A percentile compares a stretch with the other conserved stretches of the same genome.
phyloP scores from a whole-genome alignment of 805 yeast genomes.

The Blastobotrys chiropterorum region DNA sequence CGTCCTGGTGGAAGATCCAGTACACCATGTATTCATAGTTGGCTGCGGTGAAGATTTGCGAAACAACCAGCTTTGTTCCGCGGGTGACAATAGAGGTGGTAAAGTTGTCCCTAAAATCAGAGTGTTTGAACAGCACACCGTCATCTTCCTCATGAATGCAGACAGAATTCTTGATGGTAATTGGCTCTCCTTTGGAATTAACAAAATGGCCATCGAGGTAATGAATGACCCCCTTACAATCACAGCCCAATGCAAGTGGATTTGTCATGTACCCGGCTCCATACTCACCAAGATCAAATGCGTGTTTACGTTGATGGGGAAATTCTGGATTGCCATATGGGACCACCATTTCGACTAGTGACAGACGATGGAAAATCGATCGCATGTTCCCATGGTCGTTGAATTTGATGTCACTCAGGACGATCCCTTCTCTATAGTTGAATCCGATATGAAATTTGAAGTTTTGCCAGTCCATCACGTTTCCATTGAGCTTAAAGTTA shows the following conservation, averaged over 20 bases:
- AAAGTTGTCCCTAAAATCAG: slow-evolving; percentile 77
- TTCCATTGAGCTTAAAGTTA: slow-evolving; percentile 64
- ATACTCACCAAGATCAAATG: slow-evolving; percentile 80
- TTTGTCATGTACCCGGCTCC: slow-evolving; percentile 86
- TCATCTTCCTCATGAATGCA: slow-evolving; percentile 87
- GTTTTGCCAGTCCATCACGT: slow-evolving; percentile 71
- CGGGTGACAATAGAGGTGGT: slow-evolving; percentile 69
- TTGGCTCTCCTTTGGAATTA: slow-evolving; percentile 60
- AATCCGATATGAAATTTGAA: slow-evolving; percentile 74
- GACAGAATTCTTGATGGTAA: slow-evolving; percentile 67
- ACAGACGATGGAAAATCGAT: slow-evolving; percentile 72
- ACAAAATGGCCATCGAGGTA: slow-evolving; percentile 75
- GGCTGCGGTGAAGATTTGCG: slow-evolving; percentile 82
- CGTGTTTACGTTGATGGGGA: slow-evolving; percentile 82
- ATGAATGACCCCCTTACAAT: slow-evolving; percentile 81
- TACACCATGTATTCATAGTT: slow-evolving; percentile 81
- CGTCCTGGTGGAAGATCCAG: slow-evolving; percentile 81
- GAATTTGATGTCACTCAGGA: slow-evolving; percentile 63
- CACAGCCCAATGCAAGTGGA: slow-evolving; percentile 73
- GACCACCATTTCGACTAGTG: slow-evolving; percentile 77
- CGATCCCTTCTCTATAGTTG: slow-evolving; percentile 82
- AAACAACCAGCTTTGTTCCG: slow-evolving; percentile 64
- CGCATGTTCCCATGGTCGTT: slow-evolving; percentile 34
- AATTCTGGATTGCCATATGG: slow-evolving; percentile 76
- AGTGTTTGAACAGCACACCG: slow-evolving; percentile 72